These are phyloP conservation scores for Euphorbia pulcherrima DNA, from an alignment of 345 rosid genomes.

Conservation along the genomic window DNA sequence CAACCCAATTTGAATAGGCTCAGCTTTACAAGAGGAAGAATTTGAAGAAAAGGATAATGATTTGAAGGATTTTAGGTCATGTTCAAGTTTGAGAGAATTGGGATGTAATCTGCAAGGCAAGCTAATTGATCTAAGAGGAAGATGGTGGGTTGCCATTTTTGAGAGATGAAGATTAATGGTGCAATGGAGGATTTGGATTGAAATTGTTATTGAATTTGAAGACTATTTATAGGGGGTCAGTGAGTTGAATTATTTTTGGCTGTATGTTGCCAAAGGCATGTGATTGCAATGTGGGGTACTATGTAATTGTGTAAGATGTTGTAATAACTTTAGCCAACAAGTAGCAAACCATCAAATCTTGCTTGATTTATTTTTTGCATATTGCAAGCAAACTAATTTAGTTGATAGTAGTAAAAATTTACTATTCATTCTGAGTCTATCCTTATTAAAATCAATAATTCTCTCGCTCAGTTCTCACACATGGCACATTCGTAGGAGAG, in stretches of 20 bases:
- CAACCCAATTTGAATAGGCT: constrained; percentile 29
- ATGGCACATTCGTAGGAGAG: too few relatives aligned
- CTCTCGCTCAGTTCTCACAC: too few relatives aligned
- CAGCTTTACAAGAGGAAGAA: constrained; percentile 9
- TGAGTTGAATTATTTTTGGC: neutral
- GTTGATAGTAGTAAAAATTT: too few relatives aligned
- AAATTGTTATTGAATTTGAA: neutral
- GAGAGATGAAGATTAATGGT: neutral
- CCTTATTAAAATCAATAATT: too few relatives aligned
- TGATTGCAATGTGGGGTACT: constrained; percentile 22
- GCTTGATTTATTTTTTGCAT: constrained; percentile 5
- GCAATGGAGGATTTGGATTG: neutral
- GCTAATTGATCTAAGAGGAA: constrained; percentile 43
- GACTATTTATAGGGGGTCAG: constrained; percentile 15
- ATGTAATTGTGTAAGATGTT: constrained; percentile 32
- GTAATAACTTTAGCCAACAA: constrained; percentile 32
- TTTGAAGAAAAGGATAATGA: neutral
- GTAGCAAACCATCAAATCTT: constrained; percentile 8
- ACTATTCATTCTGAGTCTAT: too few relatives aligned
- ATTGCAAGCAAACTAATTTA: constrained; percentile 18
- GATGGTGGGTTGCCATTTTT: constrained; percentile 20
- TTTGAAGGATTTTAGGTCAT: constrained; percentile 27
- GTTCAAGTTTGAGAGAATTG: constrained; percentile 22
- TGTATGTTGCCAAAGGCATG: constrained; percentile 24
- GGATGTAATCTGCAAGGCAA: constrained; percentile 43